Conservation (phyloP, 2,329 filamentous ascomycete species). For the Botrytis tulipae region DNA sequence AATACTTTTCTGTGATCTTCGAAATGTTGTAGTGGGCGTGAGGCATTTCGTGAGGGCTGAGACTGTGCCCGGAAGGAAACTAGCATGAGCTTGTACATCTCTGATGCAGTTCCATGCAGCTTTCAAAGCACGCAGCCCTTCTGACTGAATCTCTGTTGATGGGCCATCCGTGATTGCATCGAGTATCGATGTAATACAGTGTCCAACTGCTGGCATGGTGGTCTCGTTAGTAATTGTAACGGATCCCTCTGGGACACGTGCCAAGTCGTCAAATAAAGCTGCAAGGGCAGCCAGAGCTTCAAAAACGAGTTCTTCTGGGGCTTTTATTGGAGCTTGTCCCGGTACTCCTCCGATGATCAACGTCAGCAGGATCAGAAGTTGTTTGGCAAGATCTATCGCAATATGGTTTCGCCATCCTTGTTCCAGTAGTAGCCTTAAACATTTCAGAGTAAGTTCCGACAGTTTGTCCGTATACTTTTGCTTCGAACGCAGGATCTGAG, state of each 20-base stretch:
- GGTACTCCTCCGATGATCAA: slow-evolving; percentile 76
- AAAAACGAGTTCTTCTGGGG: slow-evolving; percentile 71
- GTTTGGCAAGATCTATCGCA: slow-evolving; percentile 70
- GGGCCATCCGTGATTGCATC: slow-evolving; percentile 66
- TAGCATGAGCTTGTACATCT: slow-evolving; percentile 73
- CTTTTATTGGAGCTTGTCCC: slow-evolving; percentile 48
- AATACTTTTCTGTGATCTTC: slow-evolving; percentile 62
- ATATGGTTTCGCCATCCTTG: slow-evolving; percentile 77
- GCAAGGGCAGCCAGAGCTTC: slow-evolving; percentile 69
- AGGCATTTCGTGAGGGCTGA: slow-evolving; percentile 72
- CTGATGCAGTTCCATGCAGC: slow-evolving; percentile 62
- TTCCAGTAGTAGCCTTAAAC: slow-evolving; percentile 68
- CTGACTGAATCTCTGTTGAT: slow-evolving; percentile 66
- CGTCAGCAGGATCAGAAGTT: slow-evolving; percentile 80
- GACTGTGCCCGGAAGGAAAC: slow-evolving; percentile 83
- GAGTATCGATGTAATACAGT: slow-evolving; percentile 76
- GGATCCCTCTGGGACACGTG: slow-evolving; percentile 49
- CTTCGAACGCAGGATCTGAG: slow-evolving; percentile 77
- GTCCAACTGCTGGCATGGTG: slow-evolving; percentile 75
- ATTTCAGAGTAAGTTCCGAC: slow-evolving; percentile 74
- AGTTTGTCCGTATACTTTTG: slow-evolving; percentile 68
- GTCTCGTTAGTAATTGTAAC: slow-evolving; percentile 53
- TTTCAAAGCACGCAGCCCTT: slow-evolving; percentile 64
- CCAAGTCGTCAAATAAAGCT: slow-evolving; percentile 61
- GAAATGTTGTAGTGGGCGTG: slow-evolving; percentile 64